phyloP scores from a whole-genome alignment of 2,329 filamentous ascomycete genomes.

The Cladobotryum mycophilum region DNA sequence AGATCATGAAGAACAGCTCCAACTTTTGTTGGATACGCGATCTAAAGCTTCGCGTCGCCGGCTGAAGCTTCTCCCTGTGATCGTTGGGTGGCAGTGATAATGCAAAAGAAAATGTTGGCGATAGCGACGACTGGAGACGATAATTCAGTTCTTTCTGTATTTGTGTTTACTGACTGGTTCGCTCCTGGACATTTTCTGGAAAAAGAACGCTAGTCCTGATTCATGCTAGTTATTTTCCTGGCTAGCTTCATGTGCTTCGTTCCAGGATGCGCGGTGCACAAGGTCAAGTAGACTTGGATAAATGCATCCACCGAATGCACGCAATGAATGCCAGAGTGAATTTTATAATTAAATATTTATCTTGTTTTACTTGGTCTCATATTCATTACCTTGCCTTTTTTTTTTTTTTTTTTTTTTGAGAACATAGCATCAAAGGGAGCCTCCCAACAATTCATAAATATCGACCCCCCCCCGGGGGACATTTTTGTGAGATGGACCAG shows the following conservation, averaged over 20 bases:
- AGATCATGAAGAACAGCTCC: conserved; percentile 24
- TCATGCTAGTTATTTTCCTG: neutral
- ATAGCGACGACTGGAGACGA: conserved; percentile 6
- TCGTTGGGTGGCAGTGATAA: conserved; percentile 4
- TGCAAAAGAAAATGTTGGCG: conserved; percentile 3
- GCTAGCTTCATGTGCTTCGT: too few species aligned
- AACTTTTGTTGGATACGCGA: conserved; percentile 12
- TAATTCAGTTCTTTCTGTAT: neutral
- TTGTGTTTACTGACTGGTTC: neutral
- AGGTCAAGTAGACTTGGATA: neutral
- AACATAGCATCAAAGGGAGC: neutral
- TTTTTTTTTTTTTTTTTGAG: too few species aligned
- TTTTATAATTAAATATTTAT: neutral
- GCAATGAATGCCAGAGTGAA: too few species aligned
- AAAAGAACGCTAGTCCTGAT: conserved; percentile 9
- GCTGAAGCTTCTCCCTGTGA: conserved; percentile 10
- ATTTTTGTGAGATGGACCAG: too few species aligned
- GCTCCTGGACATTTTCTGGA: too few species aligned
- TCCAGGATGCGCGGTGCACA: neutral
- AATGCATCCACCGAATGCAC: neutral
- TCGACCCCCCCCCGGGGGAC: neutral
- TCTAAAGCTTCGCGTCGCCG: conserved; percentile 5
- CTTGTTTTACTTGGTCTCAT: neutral
- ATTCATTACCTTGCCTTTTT: neutral
- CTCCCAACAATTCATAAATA: neutral